Conservation (phyloP, 257 asterid species). For the Jaltomata sinuosa region DNA sequence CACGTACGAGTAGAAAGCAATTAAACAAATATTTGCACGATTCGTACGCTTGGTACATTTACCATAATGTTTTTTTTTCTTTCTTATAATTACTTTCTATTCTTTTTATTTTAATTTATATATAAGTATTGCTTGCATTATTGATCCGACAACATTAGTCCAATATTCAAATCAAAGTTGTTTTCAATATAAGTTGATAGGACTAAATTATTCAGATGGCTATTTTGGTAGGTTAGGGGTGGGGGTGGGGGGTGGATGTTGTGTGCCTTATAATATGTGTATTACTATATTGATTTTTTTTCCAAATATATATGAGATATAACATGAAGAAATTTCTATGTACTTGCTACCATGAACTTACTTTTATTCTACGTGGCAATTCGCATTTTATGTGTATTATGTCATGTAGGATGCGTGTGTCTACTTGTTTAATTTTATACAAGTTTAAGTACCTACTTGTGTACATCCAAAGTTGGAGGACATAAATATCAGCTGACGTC, state of each 20-base stretch:
- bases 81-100: background rate
- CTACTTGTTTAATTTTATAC: no score
- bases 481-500: no score
- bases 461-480: no score
- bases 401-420: no score
- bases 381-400: no score
- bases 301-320: background rate
- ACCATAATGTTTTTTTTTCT: background rate
- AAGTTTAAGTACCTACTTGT: no score
- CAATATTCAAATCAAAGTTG: background rate
- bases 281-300: no score
- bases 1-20: background rate
- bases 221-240: background rate
- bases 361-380: no score
- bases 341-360: background rate
- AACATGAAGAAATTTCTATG: background rate
- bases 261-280: background rate
- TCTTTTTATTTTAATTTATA: no score
- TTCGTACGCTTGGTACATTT: background rate
- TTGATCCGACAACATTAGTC: slow-evolving; percentile 1
- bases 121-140: background rate
- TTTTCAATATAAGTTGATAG: background rate
- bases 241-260: background rate
- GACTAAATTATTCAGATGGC: background rate
- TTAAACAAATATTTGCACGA: background rate